These are phyloP conservation scores for Aspergillus sp. DNA, from an alignment of 2,329 filamentous ascomycete genomes.

Conservation along the genomic window DNA sequence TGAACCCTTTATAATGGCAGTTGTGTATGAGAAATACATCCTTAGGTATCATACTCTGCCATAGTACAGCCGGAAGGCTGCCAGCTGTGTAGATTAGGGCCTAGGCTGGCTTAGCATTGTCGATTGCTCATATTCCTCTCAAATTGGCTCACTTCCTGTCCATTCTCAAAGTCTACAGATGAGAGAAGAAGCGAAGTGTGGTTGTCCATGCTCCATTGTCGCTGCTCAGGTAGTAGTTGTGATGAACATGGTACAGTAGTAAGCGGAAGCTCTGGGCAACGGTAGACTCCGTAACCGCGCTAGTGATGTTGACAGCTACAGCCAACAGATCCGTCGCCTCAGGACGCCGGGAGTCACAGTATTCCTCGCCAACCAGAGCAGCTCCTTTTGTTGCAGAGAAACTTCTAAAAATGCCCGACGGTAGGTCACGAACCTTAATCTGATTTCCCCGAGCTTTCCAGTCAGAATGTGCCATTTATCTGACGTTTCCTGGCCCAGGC, in stretches of 20 bases:
- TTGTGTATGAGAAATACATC: not conserved
- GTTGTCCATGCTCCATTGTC: not conserved
- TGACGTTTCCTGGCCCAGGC: slow-evolving; percentile 36
- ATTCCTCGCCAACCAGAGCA: slow-evolving; percentile 1
- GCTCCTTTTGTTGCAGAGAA: slow-evolving; percentile 3
- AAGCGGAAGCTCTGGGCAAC: slow-evolving; percentile 22
- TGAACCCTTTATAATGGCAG: not conserved
- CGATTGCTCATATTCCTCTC: not conserved
- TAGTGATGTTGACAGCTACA: slow-evolving; percentile 44
- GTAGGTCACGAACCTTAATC: slow-evolving; percentile 16
- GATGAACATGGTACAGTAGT: not conserved
- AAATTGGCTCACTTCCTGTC: not conserved
- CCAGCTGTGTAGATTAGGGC: not conserved
- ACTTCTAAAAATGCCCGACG: slow-evolving; percentile 28
- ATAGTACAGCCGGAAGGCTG: not conserved
- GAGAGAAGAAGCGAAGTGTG: not conserved
- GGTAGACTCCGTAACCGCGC: slow-evolving; percentile 26
- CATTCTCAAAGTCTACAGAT: not conserved
- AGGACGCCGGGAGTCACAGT: slow-evolving; percentile 1
- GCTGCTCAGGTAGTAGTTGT: not conserved
- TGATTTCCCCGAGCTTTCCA: not conserved
- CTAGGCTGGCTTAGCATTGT: not conserved
- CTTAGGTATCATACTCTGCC: not conserved
- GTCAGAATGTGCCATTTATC: slow-evolving; percentile 9
- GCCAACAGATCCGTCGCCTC: slow-evolving; percentile 20